phyloP scores from a whole-genome alignment of 148 eudicot genomes.

The Selenicereus undatus region DNA sequence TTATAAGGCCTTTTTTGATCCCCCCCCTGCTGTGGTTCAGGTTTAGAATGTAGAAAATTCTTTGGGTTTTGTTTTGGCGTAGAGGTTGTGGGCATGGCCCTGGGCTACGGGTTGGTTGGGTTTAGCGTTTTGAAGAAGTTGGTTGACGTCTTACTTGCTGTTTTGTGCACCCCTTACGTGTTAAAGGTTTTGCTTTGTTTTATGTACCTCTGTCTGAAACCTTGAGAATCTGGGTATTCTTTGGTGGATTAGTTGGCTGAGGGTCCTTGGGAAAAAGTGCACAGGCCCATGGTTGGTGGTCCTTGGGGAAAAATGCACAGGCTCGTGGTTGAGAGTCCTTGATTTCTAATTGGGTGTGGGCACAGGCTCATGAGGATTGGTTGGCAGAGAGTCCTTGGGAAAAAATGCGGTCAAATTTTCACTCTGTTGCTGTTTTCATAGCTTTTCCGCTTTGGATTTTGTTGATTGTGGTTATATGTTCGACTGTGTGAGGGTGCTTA shows the following conservation, averaged over 20 bases:
- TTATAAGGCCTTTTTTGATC: neutral
- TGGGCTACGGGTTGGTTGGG: neutral
- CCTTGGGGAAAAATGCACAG: too few relatives aligned
- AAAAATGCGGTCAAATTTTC: neutral
- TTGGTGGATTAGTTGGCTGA: neutral
- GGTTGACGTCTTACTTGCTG: neutral
- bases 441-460: neutral
- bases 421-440: neutral
- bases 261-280: neutral
- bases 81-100: neutral
- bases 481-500: too few relatives aligned
- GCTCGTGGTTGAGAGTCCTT: too few relatives aligned
- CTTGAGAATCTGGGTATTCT: too few relatives aligned
- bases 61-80: neutral
- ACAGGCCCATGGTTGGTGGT: too few relatives aligned
- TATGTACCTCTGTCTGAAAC: neutral
- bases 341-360: neutral
- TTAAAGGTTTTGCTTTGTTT: neutral
- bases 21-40: neutral
- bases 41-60: neutral
- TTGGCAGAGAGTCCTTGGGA: neutral
- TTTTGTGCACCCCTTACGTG: neutral
- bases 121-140: neutral
- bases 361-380: neutral
- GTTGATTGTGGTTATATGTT: too few relatives aligned